Conservation (phyloP, 2,329 filamentous ascomycete species). For the Arthrocladium fulminans region DNA sequence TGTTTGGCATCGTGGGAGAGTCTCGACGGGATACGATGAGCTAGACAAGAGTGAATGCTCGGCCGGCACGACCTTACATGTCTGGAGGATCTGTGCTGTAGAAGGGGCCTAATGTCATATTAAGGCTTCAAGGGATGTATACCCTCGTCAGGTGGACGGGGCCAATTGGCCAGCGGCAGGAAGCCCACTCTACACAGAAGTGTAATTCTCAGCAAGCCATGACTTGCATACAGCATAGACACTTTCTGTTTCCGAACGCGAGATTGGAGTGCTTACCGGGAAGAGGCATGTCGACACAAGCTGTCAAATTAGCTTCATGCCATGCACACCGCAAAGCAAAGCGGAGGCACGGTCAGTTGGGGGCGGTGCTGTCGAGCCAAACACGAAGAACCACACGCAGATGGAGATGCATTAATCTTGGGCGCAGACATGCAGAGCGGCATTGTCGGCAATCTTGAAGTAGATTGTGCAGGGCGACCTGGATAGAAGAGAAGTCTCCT, state of each 20-base stretch:
- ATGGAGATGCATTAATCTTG: no score
- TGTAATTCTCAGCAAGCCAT: background rate
- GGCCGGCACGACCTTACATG: no score
- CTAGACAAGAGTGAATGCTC: background rate
- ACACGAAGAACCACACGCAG: no score
- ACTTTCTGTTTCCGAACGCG: background rate
- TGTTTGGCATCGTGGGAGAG: slow-evolving; percentile 6
- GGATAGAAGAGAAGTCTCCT: no score
- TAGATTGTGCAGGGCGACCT: no score
- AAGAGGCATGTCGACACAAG: background rate
- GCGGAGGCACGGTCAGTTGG: background rate
- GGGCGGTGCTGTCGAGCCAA: background rate
- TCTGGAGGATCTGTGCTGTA: background rate
- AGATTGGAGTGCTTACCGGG: background rate
- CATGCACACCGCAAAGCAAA: background rate
- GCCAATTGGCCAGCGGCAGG: no score
- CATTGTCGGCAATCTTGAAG: no score
- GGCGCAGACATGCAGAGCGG: no score
- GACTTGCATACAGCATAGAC: background rate
- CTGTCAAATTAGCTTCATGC: background rate
- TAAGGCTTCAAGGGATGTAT: background rate
- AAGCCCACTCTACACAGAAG: no score
- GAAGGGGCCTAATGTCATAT: background rate
- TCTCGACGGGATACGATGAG: background rate
- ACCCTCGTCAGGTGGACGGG: no score